Percentiles rank a stretch among this genome's conserved stretches.
phyloP scores from a whole-genome alignment of 345 rosid genomes.

The Streptanthus diversifolius region DNA sequence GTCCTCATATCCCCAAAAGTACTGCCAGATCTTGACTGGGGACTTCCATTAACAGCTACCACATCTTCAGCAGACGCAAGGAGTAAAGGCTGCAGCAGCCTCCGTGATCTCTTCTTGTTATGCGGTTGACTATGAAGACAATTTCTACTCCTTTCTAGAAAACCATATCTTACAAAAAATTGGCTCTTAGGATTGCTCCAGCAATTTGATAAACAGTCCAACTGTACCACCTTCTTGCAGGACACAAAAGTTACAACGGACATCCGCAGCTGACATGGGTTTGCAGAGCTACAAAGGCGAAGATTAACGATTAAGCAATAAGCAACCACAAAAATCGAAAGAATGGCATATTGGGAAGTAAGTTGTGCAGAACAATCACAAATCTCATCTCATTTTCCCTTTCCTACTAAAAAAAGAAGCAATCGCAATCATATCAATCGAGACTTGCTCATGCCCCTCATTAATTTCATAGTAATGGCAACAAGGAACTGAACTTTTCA shows the following conservation, averaged over 20 bases:
- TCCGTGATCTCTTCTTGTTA: constrained; percentile 41
- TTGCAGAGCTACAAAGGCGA: constrained; percentile 51
- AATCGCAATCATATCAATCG: background rate
- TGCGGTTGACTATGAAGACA: constrained; percentile 1
- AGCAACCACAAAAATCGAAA: constrained; percentile 11
- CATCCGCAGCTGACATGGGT: constrained; percentile 39
- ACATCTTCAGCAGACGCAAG: constrained; percentile 73
- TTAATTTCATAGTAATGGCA: background rate
- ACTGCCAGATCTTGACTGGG: constrained; percentile 39
- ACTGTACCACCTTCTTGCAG: constrained; percentile 39
- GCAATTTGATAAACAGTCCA: constrained; percentile 40
- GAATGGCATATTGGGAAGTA: background rate
- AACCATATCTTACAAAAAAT: constrained; percentile 38
- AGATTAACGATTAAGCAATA: background rate
- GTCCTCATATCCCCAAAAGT: constrained; percentile 51
- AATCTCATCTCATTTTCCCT: background rate
- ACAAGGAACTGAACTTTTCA: too few relatives aligned
- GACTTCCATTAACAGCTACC: constrained; percentile 62
- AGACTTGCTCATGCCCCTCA: background rate
- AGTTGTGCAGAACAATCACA: background rate
- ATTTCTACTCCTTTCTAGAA: constrained; percentile 32
- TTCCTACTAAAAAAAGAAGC: background rate
- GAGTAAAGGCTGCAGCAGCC: constrained; percentile 29
- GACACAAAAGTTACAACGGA: constrained; percentile 36
- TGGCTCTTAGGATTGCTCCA: constrained; percentile 56